These are phyloP conservation scores for Phanerochaete carnosa DNA, from an alignment of 768 basidiomycete genomes.

Conservation along the genomic window DNA sequence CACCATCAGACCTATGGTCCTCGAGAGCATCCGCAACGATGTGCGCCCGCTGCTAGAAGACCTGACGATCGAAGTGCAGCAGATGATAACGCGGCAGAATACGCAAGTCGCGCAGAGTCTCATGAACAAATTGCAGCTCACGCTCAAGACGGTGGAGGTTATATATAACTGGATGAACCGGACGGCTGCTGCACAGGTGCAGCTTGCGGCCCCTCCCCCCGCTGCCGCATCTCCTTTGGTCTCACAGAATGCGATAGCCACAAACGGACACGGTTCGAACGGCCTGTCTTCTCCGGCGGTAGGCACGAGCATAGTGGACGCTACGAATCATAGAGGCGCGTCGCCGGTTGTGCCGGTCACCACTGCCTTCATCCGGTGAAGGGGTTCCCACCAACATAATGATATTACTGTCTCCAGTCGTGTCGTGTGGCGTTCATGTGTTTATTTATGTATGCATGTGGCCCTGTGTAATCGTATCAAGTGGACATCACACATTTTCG, in stretches of 20 bases:
- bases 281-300: not conserved
- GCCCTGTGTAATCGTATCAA: no score
- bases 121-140: constrained; percentile 13
- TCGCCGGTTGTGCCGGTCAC: no score
- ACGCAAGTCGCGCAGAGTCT: constrained; percentile 15
- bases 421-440: no score
- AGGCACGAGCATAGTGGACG: no score
- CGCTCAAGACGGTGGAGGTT: constrained; percentile 16
- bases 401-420: no score
- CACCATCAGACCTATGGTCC: constrained; percentile 13
- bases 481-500: no score
- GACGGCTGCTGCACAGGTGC: not conserved
- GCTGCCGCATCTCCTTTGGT: not conserved
- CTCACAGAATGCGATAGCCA: not conserved
- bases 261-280: not conserved
- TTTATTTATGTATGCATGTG: no score
- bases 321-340: no score
- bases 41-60: constrained; percentile 16
- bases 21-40: constrained; percentile 16
- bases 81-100: constrained; percentile 16
- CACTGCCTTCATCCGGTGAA: no score
- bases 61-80: constrained; percentile 12
- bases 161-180: constrained; percentile 18
- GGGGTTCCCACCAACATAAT: no score
- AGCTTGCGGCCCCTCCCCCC: not conserved